phyloP scores from a whole-genome alignment of 345 rosid species.

The Lumnitzera racemosa region DNA sequence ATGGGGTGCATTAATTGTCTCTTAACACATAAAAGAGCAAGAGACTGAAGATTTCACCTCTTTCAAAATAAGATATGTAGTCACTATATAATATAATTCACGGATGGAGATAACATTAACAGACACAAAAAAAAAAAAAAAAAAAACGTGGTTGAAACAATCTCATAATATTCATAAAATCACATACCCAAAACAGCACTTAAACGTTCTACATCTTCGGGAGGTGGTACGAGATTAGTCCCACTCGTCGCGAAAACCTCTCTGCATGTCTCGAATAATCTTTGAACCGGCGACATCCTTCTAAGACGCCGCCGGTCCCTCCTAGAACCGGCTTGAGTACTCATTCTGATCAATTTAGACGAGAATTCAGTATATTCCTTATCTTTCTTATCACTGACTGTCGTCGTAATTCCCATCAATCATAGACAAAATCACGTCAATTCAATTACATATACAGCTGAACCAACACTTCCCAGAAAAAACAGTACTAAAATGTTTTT shows the following conservation, averaged over 20 bases:
- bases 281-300: conserved; percentile 43
- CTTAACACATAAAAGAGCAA: too few species aligned
- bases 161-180: background rate
- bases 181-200: conserved; percentile 63
- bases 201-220: conserved; percentile 48
- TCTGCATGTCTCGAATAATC: conserved; percentile 60
- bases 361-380: conserved; percentile 29
- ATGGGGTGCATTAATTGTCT: too few species aligned
- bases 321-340: conserved; percentile 19
- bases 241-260: conserved; percentile 49
- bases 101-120: too few species aligned
- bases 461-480: background rate
- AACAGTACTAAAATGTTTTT: too few species aligned
- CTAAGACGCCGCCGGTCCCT: conserved; percentile 26
- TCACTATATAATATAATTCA: too few species aligned
- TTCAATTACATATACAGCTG: background rate
- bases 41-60: too few species aligned
- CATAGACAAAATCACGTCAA: background rate
- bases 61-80: too few species aligned
- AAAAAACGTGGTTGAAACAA: too few species aligned
- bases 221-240: conserved; percentile 55
- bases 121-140: too few species aligned
- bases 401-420: conserved; percentile 63
- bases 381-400: conserved; percentile 24
- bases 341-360: conserved; percentile 13